A percentile compares a stretch with the other conserved stretches of the same genome.
phyloP scores from a whole-genome alignment of 805 yeast genomes.

The Yarrowia bubula region DNA sequence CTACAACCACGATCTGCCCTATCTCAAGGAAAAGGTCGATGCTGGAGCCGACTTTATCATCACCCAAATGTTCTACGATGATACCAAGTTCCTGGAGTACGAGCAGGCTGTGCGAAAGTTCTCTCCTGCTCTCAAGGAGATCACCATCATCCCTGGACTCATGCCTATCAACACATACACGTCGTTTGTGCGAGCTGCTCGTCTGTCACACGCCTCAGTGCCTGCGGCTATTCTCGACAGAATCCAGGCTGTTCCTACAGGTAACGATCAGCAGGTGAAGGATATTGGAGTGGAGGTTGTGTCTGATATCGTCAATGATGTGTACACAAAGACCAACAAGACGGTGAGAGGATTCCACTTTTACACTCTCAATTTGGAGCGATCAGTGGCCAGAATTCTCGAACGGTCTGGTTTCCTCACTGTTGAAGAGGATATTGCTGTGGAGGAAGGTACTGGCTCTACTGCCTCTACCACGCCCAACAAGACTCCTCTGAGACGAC shows the following conservation, averaged over 20 bases:
- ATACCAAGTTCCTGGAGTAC: conserved; percentile 67
- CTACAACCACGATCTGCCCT: conserved; percentile 69
- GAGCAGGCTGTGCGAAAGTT: conserved; percentile 49
- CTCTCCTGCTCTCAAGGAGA: conserved; percentile 42
- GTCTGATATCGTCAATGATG: conserved; percentile 57
- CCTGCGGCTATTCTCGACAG: conserved; percentile 55
- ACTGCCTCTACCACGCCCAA: conserved; percentile 24
- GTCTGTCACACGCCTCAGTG: conserved; percentile 79
- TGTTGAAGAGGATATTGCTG: conserved; percentile 2
- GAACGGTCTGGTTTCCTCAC: conserved; percentile 56
- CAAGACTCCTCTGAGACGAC: conserved; percentile 28
- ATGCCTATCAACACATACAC: conserved; percentile 88
- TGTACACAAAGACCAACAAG: conserved; percentile 53
- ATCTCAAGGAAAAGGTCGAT: conserved; percentile 72
- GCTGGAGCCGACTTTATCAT: conserved; percentile 96
- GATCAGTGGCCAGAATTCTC: conserved; percentile 82
- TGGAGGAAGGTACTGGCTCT: conserved; percentile 12
- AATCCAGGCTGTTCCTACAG: conserved; percentile 56
- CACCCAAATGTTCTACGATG: conserved; percentile 89
- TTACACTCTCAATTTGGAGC: conserved; percentile 88
- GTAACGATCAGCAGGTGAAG: conserved; percentile 79
- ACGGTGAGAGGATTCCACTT: conserved; percentile 84
- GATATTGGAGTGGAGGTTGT: conserved; percentile 76
- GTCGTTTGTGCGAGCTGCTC: conserved; percentile 83
- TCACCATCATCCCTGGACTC: conserved; percentile 78